Evolutionary conservation across 768 basidiomycete genomes (phyloP).

Genomic region (Collybia nuda): DNA sequence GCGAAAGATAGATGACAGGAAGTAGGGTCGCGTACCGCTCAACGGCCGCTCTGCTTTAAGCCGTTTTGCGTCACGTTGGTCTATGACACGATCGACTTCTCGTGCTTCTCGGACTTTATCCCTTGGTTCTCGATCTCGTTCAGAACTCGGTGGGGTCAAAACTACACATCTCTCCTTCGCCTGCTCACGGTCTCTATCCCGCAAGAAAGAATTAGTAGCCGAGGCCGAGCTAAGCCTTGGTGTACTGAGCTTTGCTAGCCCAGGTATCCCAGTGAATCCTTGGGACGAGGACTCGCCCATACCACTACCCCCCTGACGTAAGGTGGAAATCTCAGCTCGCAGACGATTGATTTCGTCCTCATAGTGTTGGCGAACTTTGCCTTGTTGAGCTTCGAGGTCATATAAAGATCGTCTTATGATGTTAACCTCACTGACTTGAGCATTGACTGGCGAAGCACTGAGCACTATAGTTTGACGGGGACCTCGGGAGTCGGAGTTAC

Average conservation of each 20-base stretch:
- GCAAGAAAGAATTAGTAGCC: neutral
- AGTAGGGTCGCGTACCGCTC: neutral
- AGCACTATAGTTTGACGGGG: neutral
- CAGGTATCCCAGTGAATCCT: slow-evolving; percentile 20
- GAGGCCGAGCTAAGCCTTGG: slow-evolving; percentile 1
- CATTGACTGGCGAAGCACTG: slow-evolving; percentile 47
- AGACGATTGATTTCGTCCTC: slow-evolving; percentile 81
- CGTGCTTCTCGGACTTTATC: slow-evolving; percentile 13
- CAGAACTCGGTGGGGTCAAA: slow-evolving; percentile 12
- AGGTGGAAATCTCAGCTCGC: slow-evolving; percentile 60
- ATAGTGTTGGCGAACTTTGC: slow-evolving; percentile 82
- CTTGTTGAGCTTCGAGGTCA: slow-evolving; percentile 88
- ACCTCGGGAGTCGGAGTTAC: slow-evolving; percentile 25
- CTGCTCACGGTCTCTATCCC: slow-evolving; percentile 36
- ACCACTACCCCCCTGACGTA: slow-evolving; percentile 16
- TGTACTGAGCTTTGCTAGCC: slow-evolving; percentile 10
- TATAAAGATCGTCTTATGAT: slow-evolving; percentile 88
- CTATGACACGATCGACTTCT: slow-evolving; percentile 27
- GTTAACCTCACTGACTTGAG: slow-evolving; percentile 88
- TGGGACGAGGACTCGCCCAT: slow-evolving; percentile 6
- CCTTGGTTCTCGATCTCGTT: slow-evolving; percentile 14
- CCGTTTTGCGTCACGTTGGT: slow-evolving; percentile 27
- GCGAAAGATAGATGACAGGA: neutral
- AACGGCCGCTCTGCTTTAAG: slow-evolving; percentile 9
- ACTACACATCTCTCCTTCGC: slow-evolving; percentile 18